Conservation (phyloP, 345 rosid species). For the Populus davidiana region DNA sequence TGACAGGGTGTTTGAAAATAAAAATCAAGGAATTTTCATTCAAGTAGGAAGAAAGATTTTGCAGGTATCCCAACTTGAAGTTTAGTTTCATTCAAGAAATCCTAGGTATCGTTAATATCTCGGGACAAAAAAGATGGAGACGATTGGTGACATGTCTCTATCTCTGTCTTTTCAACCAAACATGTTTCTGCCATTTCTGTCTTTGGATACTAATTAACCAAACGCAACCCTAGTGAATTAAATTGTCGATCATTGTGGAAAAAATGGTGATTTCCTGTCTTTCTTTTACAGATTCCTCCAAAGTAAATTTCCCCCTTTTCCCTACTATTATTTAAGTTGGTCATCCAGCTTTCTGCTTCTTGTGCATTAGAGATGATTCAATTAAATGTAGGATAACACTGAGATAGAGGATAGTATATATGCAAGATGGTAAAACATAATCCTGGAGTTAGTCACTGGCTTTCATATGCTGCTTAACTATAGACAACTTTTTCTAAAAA, state of each 20-base stretch:
- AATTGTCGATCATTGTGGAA: not conserved
- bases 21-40: constrained; percentile 42
- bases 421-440: not conserved
- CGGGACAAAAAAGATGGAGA: too few species aligned
- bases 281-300: not conserved
- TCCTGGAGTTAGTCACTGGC: constrained; percentile 5
- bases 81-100: constrained; percentile 5
- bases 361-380: not conserved
- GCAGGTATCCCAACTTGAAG: constrained; percentile 46
- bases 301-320: not conserved
- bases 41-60: constrained; percentile 57
- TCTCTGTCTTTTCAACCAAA: too few species aligned
- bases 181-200: too few species aligned
- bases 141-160: too few species aligned
- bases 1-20: constrained; percentile 25
- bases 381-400: not conserved
- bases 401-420: not conserved
- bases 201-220: too few species aligned
- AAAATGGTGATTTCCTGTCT: not conserved
- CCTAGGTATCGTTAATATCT: too few species aligned
- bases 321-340: not conserved
- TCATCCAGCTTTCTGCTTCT: not conserved
- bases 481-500: not conserved
- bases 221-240: not conserved
- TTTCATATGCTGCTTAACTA: not conserved